These are phyloP conservation scores for Acanthamoeba triangularis DNA, from an alignment of 208 protist species.

Conservation along the genomic window DNA sequence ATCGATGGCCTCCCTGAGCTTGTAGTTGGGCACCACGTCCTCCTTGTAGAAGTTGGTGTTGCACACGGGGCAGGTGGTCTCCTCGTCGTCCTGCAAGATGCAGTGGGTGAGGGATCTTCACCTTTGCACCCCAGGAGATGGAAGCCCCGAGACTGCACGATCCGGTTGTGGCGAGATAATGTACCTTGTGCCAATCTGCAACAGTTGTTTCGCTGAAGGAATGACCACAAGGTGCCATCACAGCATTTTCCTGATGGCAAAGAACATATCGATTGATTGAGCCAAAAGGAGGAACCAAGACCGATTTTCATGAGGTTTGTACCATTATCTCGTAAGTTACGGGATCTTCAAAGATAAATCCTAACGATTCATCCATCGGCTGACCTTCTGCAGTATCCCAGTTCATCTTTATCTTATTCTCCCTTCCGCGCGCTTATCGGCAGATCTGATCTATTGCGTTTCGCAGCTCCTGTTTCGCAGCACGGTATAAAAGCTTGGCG, in stretches of 20 bases:
- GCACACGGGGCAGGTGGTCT: background rate
- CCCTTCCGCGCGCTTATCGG: too few relatives aligned
- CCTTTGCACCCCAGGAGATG: background rate
- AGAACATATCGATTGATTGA: background rate
- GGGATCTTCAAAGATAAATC: constrained; percentile 56
- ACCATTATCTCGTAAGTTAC: constrained; percentile 46
- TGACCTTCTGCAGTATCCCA: background rate
- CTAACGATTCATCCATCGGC: background rate
- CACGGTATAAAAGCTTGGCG: too few relatives aligned
- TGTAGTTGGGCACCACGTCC: constrained; percentile 44
- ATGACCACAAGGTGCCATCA: constrained; percentile 44
- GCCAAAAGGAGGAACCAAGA: background rate
- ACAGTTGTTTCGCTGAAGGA: constrained; percentile 42
- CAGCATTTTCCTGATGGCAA: constrained; percentile 27
- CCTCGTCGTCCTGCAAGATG: background rate
- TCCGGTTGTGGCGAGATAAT: background rate
- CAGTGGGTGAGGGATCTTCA: background rate
- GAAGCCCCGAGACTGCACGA: background rate
- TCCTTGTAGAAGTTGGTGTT: background rate
- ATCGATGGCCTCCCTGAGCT: constrained; percentile 50
- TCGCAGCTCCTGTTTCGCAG: too few relatives aligned
- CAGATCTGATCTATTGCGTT: too few relatives aligned
- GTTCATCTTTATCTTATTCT: background rate
- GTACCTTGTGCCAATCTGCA: background rate
- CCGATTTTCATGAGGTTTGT: background rate